These are phyloP conservation scores for Glycyrrhiza uralensis DNA, from an alignment of 306 rosid genomes.

Conservation along the genomic window DNA sequence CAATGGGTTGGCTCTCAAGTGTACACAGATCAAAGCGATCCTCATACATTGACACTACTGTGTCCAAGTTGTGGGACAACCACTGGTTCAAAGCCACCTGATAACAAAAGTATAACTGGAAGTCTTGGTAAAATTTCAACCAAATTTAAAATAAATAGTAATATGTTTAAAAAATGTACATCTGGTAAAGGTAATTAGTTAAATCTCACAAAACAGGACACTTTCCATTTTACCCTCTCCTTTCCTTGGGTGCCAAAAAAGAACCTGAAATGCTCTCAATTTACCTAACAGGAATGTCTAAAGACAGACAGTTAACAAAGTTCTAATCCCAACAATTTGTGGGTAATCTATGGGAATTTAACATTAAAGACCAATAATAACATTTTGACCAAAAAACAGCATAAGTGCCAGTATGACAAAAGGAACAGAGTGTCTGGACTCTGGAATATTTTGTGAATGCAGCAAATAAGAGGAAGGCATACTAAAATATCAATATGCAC, in stretches of 20 bases:
- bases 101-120: background rate
- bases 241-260: background rate
- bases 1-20: constrained; percentile 54
- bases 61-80: constrained; percentile 79
- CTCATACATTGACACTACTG: constrained; percentile 89
- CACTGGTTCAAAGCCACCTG: constrained; percentile 93
- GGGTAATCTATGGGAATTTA: background rate
- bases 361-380: background rate
- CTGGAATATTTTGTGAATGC: too few relatives aligned
- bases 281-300: background rate
- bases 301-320: background rate
- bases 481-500: too few relatives aligned
- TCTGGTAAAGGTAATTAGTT: background rate
- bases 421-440: too few relatives aligned
- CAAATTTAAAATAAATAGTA: constrained; percentile 6
- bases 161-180: background rate
- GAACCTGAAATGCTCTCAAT: background rate
- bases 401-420: too few relatives aligned
- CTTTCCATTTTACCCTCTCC: background rate
- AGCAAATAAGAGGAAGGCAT: too few relatives aligned
- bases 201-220: background rate
- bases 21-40: constrained; percentile 80
- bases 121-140: constrained; percentile 11
- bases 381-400: too few relatives aligned
- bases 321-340: background rate